A percentile compares a stretch with the other conserved stretches of the same genome.
Evolutionary conservation across 192 early-diverging fungal species (phyloP).

Genomic region (Entomortierella beljakovae): DNA sequence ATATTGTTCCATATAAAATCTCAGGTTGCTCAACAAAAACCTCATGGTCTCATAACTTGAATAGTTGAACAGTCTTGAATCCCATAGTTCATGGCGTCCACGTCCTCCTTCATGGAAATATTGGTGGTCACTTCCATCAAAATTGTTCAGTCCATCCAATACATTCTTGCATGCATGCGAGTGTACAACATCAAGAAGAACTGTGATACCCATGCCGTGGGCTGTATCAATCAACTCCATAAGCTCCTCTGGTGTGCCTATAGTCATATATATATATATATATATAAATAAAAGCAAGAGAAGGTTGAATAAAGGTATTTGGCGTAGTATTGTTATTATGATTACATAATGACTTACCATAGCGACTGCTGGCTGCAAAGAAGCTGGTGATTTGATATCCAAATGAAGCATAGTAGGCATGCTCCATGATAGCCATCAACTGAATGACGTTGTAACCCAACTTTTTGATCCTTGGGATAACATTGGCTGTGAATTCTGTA

Average conservation of each 20-base stretch:
- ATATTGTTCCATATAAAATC: conserved; percentile 94
- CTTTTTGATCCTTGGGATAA: conserved; percentile 86
- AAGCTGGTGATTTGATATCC: conserved; percentile 99
- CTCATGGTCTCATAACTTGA: conserved; percentile 89
- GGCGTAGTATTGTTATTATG: neutral
- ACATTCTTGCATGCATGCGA: conserved; percentile 97
- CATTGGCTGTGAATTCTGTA: conserved; percentile 87
- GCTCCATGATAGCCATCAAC: conserved; percentile 97
- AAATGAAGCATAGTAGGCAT: conserved; percentile 98
- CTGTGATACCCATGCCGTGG: conserved; percentile 87
- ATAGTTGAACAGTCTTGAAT: conserved; percentile 95
- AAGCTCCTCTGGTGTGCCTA: conserved; percentile 88
- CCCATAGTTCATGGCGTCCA: conserved; percentile 95
- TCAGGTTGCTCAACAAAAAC: conserved; percentile 94
- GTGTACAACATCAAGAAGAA: conserved; percentile 95
- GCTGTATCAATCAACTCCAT: conserved; percentile 93
- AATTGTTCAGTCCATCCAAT: conserved; percentile 93
- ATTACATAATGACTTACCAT: conserved; percentile 62
- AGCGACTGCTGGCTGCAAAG: conserved; percentile 91
- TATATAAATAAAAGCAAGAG: neutral
- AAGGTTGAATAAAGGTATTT: too few relatives aligned
- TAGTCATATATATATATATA: neutral
- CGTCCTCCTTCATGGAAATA: conserved; percentile 93
- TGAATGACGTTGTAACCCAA: conserved; percentile 88
- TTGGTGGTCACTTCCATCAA: conserved; percentile 97